Percentiles rank a stretch among this genome's conserved stretches.
Conservation (phyloP, 78 protist species). For the Salpingoeca rosetta region DNA sequence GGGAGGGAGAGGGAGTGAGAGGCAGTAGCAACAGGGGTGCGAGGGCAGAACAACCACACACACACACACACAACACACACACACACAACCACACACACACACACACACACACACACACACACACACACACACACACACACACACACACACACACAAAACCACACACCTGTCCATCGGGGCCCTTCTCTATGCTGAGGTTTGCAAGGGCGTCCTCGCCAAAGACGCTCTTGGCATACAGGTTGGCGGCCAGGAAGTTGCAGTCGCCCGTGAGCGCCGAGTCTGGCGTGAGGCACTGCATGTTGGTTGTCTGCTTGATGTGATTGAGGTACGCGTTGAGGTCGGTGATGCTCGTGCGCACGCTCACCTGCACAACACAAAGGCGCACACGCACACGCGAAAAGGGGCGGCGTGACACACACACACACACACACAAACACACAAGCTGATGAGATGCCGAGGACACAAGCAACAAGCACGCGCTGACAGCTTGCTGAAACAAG, state of each 20-base stretch:
- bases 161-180: slow-evolving; percentile 23
- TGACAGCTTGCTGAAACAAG: not conserved
- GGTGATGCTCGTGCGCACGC: slow-evolving; percentile 32
- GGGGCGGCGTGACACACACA: not conserved
- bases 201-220: slow-evolving; percentile 93
- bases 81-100: not conserved
- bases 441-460: too few relatives aligned
- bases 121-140: not conserved
- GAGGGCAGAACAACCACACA: not conserved
- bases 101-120: not conserved
- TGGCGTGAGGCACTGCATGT: slow-evolving; percentile 83
- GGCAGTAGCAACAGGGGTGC: too few relatives aligned
- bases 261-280: slow-evolving; percentile 60
- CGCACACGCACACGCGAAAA: too few relatives aligned
- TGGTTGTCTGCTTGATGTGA: slow-evolving; percentile 73
- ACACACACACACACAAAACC: not conserved
- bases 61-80: not conserved
- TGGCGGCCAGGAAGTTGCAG: slow-evolving; percentile 87
- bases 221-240: slow-evolving; percentile 77
- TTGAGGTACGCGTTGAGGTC: slow-evolving; percentile 61
- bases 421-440: not conserved
- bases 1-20: too few relatives aligned
- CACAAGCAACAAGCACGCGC: not conserved
- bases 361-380: too few relatives aligned
- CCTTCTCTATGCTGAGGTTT: slow-evolving; percentile 73